Evolutionary conservation across 441 rosid species (phyloP).

Genomic region (Adansonia madagascariensis): DNA sequence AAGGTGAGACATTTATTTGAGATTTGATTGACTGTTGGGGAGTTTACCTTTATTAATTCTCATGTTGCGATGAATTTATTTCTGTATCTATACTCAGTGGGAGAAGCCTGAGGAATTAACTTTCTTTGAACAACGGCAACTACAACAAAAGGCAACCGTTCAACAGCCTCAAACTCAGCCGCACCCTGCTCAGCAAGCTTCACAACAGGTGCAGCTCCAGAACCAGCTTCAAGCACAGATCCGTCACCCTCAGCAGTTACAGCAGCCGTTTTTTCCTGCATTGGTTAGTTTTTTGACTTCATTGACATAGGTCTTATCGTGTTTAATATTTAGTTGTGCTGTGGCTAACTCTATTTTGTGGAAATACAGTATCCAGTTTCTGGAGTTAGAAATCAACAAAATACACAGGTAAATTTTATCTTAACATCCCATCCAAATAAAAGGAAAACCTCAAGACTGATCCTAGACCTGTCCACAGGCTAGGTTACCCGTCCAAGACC

Average conservation of each 20-base stretch:
- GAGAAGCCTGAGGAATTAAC: slow-evolving; percentile 92
- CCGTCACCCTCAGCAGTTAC: slow-evolving; percentile 54
- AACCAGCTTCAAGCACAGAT: slow-evolving; percentile 59
- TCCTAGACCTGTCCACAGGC: too few species aligned
- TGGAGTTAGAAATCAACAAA: slow-evolving; percentile 52
- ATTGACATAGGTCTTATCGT: neutral
- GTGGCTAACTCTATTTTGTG: slow-evolving; percentile 38
- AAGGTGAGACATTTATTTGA: slow-evolving; percentile 60
- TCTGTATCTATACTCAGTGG: slow-evolving; percentile 59
- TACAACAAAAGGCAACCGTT: slow-evolving; percentile 50
- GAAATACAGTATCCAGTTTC: slow-evolving; percentile 59
- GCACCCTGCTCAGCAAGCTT: slow-evolving; percentile 61
- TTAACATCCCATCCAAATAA: neutral
- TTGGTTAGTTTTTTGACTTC: slow-evolving; percentile 54
- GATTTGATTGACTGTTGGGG: slow-evolving; percentile 19
- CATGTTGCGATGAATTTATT: slow-evolving; percentile 26
- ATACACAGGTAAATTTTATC: slow-evolving; percentile 51
- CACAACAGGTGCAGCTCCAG: slow-evolving; percentile 61
- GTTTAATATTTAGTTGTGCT: slow-evolving; percentile 12
- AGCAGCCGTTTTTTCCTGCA: slow-evolving; percentile 59
- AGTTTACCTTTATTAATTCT: neutral
- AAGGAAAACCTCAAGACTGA: neutral
- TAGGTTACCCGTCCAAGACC: too few species aligned
- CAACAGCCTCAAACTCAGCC: slow-evolving; percentile 63
- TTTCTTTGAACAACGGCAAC: slow-evolving; percentile 63